Conservation (phyloP, 805 yeast species). For the Metschnikowia similis region DNA sequence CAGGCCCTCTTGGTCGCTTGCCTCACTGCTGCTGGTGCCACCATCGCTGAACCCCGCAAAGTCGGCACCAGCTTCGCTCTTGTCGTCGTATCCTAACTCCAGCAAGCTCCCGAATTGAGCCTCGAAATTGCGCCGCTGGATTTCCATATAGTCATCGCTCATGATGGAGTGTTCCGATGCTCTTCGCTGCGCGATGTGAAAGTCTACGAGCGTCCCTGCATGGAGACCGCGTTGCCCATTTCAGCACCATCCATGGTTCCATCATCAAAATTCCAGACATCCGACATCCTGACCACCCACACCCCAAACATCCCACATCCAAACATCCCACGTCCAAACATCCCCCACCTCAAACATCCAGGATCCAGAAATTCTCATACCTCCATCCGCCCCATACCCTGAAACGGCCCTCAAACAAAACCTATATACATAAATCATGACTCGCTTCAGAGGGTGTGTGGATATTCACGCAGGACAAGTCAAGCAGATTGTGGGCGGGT, state of each 20-base stretch:
- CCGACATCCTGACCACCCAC: too few relatives aligned
- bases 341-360: too few relatives aligned
- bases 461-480: conserved; percentile 94
- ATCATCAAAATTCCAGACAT: too few relatives aligned
- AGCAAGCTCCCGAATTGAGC: conserved; percentile 61
- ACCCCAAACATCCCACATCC: too few relatives aligned
- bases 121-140: conserved; percentile 57
- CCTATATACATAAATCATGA: conserved; percentile 46
- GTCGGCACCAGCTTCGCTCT: conserved; percentile 7
- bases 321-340: too few relatives aligned
- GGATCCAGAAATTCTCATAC: too few relatives aligned
- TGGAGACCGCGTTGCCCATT: not conserved
- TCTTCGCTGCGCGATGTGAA: conserved; percentile 2
- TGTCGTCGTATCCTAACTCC: conserved; percentile 48
- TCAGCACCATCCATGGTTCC: not conserved
- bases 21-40: not conserved
- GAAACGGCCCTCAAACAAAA: too few relatives aligned
- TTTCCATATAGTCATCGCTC: conserved; percentile 42
- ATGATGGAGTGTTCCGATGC: conserved; percentile 3
- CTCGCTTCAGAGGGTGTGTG: conserved; percentile 87
- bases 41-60: conserved; percentile 9
- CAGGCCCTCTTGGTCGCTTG: conserved; percentile 2
- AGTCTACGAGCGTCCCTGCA: not conserved
- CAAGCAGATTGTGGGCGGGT: conserved; percentile 95
- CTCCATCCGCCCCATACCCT: too few relatives aligned